Evolutionary conservation across 192 early-diverging fungal genomes (phyloP).

Genomic region (Linnemannia zychae): DNA sequence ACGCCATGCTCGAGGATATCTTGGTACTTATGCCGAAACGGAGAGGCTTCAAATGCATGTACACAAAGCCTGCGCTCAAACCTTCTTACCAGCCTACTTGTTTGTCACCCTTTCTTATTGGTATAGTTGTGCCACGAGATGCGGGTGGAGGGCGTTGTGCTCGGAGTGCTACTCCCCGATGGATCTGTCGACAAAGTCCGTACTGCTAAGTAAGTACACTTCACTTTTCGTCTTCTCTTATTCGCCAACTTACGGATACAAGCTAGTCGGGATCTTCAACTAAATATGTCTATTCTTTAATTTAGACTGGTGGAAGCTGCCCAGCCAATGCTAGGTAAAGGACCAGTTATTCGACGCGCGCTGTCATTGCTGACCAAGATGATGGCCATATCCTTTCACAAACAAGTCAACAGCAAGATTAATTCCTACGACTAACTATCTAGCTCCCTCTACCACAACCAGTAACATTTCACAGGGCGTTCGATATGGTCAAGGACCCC

Average conservation of each 20-base stretch:
- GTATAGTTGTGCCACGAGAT: conserved; percentile 32
- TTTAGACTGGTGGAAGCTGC: conserved; percentile 63
- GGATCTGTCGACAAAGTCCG: conserved; percentile 69
- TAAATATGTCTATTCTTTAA: no score
- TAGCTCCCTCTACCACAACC: neutral
- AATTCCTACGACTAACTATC: neutral
- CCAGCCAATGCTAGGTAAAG: conserved; percentile 60
- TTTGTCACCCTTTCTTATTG: no score
- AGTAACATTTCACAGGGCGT: conserved; percentile 81
- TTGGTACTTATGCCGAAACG: conserved; percentile 16
- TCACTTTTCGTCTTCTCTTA: neutral
- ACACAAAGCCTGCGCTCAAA: no score
- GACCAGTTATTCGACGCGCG: neutral
- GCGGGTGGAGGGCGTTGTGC: conserved; percentile 68
- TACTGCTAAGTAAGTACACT: conserved; percentile 47
- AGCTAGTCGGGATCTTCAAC: neutral
- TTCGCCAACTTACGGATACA: neutral
- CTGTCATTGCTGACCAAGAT: neutral
- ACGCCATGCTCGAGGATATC: conserved; percentile 63
- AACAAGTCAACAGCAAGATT: neutral
- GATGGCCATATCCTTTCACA: neutral
- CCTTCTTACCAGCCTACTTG: no score
- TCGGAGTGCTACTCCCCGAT: conserved; percentile 69
- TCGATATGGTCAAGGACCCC: conserved; percentile 74
- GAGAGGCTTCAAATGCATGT: no score